These are phyloP conservation scores for Scedosporium boydii DNA, from an alignment of 2,329 filamentous ascomycete genomes.

Conservation along the genomic window DNA sequence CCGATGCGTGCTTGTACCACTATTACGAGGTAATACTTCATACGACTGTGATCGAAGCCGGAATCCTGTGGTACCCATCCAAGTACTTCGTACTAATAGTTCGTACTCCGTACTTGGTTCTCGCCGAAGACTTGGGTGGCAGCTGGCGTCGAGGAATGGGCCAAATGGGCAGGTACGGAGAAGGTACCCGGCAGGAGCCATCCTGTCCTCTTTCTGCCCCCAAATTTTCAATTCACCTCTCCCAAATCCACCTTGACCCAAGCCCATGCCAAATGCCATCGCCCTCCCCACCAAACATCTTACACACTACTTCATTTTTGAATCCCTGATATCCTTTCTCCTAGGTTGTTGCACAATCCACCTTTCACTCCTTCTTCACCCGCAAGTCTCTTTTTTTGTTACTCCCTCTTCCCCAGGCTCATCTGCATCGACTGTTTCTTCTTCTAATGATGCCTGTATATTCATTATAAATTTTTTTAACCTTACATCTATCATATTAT, in stretches of 20 bases:
- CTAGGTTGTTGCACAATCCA: neutral
- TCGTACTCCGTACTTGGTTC: neutral
- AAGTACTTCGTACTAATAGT: neutral
- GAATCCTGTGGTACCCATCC: neutral
- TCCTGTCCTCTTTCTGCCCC: neutral
- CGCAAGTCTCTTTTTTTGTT: conserved; percentile 1
- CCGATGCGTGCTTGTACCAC: neutral
- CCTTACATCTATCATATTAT: neutral
- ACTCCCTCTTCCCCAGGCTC: conserved; percentile 10
- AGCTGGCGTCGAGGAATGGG: neutral
- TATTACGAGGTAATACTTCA: neutral
- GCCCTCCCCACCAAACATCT: neutral
- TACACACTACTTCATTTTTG: neutral
- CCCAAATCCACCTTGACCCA: neutral
- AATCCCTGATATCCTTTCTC: neutral
- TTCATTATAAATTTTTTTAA: conserved; percentile 12
- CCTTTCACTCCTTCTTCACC: neutral
- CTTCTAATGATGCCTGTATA: conserved; percentile 20
- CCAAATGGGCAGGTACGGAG: neutral
- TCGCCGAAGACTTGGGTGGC: neutral
- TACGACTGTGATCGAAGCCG: neutral
- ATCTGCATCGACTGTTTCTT: conserved; percentile 3
- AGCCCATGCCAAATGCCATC: neutral
- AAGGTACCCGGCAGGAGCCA: neutral
- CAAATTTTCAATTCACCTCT: neutral